These are phyloP conservation scores for Pisolithus albus DNA, from an alignment of 768 basidiomycete species.

Conservation along the genomic window DNA sequence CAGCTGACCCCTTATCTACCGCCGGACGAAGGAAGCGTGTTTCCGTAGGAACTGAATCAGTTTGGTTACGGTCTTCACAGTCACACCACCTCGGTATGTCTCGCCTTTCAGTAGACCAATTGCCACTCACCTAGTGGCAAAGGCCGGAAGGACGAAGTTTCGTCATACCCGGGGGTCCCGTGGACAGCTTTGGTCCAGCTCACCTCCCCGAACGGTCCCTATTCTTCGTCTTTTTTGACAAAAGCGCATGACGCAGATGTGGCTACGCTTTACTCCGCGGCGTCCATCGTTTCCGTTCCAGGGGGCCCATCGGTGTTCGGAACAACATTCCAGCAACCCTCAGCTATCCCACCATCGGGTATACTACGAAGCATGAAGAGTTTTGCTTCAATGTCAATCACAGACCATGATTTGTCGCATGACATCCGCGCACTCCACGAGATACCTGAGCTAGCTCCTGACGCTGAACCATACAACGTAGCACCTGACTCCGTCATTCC, in stretches of 20 bases:
- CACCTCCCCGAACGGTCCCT: slow-evolving; percentile 59
- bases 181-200: slow-evolving; percentile 65
- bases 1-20: slow-evolving; percentile 8
- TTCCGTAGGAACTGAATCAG: slow-evolving; percentile 13
- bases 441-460: slow-evolving; percentile 72
- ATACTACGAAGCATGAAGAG: slow-evolving; percentile 14
- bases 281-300: slow-evolving; percentile 68
- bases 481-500: slow-evolving; percentile 64
- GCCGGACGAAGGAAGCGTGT: slow-evolving; percentile 4
- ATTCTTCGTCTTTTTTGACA: slow-evolving; percentile 29
- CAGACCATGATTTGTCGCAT: slow-evolving; percentile 24
- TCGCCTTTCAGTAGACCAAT: neutral
- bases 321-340: slow-evolving; percentile 25
- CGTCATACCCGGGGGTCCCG: slow-evolving; percentile 55
- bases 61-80: slow-evolving; percentile 7
- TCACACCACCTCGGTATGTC: slow-evolving; percentile 16
- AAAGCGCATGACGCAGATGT: slow-evolving; percentile 66
- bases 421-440: slow-evolving; percentile 51
- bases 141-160: slow-evolving; percentile 18
- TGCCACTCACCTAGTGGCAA: slow-evolving; percentile 8
- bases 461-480: slow-evolving; percentile 53
- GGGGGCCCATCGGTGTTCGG: slow-evolving; percentile 33
- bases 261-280: slow-evolving; percentile 82
- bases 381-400: slow-evolving; percentile 14
- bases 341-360: slow-evolving; percentile 22